Evolutionary conservation across 2,329 filamentous ascomycete genomes (phyloP).

Genomic region (Exophiala sideris): DNA sequence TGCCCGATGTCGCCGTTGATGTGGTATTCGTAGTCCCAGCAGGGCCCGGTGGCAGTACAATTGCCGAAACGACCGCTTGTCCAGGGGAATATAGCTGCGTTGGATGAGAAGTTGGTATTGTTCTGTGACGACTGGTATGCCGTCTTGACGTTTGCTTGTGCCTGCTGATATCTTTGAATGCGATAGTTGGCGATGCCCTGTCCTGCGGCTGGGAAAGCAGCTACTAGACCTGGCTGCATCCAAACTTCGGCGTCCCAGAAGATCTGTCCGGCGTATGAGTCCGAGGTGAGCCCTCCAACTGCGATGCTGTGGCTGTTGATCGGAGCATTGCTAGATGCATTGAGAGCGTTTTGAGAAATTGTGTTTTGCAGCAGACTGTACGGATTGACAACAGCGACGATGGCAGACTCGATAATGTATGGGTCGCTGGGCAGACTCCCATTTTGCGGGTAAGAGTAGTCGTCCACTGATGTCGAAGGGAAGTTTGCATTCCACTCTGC

Average conservation of each 20-base stretch:
- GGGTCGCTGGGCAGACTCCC: conserved; percentile 57
- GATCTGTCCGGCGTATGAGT: conserved; percentile 64
- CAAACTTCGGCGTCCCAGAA: conserved; percentile 67
- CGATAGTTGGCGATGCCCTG: conserved; percentile 65
- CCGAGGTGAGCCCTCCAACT: conserved; percentile 65
- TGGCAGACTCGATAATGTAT: conserved; percentile 53
- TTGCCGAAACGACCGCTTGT: conserved; percentile 65
- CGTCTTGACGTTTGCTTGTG: conserved; percentile 56
- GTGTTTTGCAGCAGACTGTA: conserved; percentile 50
- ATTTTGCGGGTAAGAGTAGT: conserved; percentile 55
- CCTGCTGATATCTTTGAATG: conserved; percentile 56
- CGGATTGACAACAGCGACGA: conserved; percentile 47
- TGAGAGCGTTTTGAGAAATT: conserved; percentile 53
- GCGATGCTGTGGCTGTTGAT: conserved; percentile 63
- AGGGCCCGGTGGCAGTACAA: conserved; percentile 62
- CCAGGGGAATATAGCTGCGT: conserved; percentile 65
- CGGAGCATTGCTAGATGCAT: conserved; percentile 42
- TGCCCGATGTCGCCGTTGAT: conserved; percentile 67
- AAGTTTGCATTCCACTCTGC: conserved; percentile 62
- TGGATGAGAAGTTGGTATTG: conserved; percentile 53
- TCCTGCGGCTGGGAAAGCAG: conserved; percentile 60
- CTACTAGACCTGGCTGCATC: conserved; percentile 65
- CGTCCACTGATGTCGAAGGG: conserved; percentile 60
- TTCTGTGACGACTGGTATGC: conserved; percentile 59
- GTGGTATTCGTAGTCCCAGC: conserved; percentile 71